These are phyloP conservation scores for Entonaema liquescens DNA, from an alignment of 495 filamentous ascomycete species.

Conservation along the genomic window DNA sequence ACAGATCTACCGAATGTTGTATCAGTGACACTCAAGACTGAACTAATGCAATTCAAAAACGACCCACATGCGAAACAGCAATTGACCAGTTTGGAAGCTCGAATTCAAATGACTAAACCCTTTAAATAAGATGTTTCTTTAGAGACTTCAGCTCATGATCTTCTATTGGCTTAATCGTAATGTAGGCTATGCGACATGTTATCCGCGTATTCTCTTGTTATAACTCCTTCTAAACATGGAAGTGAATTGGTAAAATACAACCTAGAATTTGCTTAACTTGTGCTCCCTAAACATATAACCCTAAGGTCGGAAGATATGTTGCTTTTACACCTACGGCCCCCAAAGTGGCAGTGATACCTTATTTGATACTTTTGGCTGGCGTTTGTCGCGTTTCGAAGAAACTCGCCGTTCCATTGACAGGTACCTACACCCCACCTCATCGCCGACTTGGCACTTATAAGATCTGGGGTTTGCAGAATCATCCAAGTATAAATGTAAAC, in stretches of 20 bases:
- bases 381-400: background rate
- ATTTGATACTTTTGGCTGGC: background rate
- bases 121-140: background rate
- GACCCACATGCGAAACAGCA: background rate
- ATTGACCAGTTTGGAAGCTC: background rate
- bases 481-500: background rate
- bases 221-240: slow-evolving; percentile 17
- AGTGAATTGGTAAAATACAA: background rate
- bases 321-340: background rate
- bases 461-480: too few species aligned
- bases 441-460: background rate
- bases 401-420: too few species aligned
- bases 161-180: slow-evolving; percentile 22
- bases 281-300: background rate
- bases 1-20: background rate
- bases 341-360: background rate
- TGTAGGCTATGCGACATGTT: background rate
- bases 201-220: background rate
- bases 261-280: background rate
- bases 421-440: too few species aligned
- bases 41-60: background rate
- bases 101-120: background rate
- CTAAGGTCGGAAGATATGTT: background rate
- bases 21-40: background rate
- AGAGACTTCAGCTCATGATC: background rate